Evolutionary conservation across 352 stramenopile genomes (phyloP).

Genomic region (Globisporangium megalacanthum): DNA sequence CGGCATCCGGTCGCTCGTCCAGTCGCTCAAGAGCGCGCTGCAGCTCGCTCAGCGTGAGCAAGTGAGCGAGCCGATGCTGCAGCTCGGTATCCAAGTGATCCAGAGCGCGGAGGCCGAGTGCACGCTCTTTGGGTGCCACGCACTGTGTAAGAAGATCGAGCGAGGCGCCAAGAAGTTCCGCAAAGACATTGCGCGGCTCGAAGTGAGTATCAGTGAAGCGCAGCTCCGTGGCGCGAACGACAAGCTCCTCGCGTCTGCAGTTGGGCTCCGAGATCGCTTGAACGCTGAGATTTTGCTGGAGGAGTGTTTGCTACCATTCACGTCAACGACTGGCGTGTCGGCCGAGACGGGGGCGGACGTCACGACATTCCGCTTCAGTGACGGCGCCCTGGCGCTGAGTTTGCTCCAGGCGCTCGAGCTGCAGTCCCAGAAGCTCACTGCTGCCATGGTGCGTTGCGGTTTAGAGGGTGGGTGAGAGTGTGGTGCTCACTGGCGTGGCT

Average conservation of each 20-base stretch:
- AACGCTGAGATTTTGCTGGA: constrained; percentile 67
- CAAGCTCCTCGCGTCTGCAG: constrained; percentile 42
- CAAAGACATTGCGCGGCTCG: constrained; percentile 56
- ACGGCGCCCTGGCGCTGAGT: constrained; percentile 39
- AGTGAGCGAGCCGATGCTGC: constrained; percentile 49
- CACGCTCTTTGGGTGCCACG: constrained; percentile 71
- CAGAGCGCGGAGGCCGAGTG: constrained; percentile 73
- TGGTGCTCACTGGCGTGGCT: not conserved
- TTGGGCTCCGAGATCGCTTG: constrained; percentile 44
- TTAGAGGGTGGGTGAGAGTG: not conserved
- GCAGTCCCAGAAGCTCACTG: constrained; percentile 44
- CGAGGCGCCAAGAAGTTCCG: constrained; percentile 43
- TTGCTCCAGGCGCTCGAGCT: constrained; percentile 65
- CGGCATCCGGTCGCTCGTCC: constrained; percentile 59
- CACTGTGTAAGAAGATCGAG: constrained; percentile 56
- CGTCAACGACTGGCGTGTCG: constrained; percentile 11
- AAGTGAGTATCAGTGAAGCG: constrained; percentile 53
- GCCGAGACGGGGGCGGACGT: constrained; percentile 21
- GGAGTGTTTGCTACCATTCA: constrained; percentile 47
- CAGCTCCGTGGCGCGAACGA: constrained; percentile 43
- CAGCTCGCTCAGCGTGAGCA: constrained; percentile 37
- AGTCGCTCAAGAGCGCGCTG: constrained; percentile 54
- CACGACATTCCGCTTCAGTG: constrained; percentile 42
- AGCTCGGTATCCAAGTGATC: constrained; percentile 55
- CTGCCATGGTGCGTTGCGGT: constrained; percentile 29